Percentiles rank a stretch among this genome's conserved stretches.
These are phyloP conservation scores for Colletotrichum tropicicola DNA, from an alignment of 2,329 filamentous ascomycete genomes.

Conservation along the genomic window DNA sequence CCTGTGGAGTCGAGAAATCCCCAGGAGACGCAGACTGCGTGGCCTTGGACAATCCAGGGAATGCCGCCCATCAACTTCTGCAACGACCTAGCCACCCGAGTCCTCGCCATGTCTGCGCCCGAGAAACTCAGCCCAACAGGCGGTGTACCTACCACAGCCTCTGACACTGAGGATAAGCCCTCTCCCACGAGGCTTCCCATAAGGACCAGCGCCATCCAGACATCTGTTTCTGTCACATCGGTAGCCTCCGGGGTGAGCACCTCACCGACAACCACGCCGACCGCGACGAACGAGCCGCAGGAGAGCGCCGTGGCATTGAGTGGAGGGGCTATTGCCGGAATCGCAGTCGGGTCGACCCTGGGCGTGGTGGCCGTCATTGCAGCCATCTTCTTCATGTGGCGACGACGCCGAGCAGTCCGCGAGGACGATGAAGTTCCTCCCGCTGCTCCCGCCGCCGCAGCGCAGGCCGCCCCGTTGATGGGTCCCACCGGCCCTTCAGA, in stretches of 20 bases:
- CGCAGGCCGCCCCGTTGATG: background rate
- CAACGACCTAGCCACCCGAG: conserved; percentile 2
- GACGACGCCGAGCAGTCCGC: background rate
- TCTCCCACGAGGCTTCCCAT: background rate
- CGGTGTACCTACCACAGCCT: background rate
- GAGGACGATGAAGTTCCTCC: background rate
- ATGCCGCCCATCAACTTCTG: conserved; percentile 5
- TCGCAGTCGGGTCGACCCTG: conserved; percentile 1
- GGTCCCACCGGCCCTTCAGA: background rate
- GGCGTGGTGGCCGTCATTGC: background rate
- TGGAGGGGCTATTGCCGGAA: conserved; percentile 10
- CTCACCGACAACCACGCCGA: background rate
- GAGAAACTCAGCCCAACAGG: background rate
- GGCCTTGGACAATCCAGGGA: conserved; percentile 4
- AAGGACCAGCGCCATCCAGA: background rate
- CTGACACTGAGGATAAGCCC: background rate
- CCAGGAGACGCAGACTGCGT: background rate
- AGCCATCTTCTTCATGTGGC: conserved; percentile 1
- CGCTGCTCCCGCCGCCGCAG: too few species aligned
- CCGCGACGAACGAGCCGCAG: background rate
- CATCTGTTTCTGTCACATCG: background rate
- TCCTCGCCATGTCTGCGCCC: conserved; percentile 12
- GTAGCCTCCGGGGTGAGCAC: background rate
- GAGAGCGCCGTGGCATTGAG: background rate
- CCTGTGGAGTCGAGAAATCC: background rate